Base-by-base conservation (phyloP, 2,329 filamentous ascomycete species). In the Claviceps capensis region DNA sequence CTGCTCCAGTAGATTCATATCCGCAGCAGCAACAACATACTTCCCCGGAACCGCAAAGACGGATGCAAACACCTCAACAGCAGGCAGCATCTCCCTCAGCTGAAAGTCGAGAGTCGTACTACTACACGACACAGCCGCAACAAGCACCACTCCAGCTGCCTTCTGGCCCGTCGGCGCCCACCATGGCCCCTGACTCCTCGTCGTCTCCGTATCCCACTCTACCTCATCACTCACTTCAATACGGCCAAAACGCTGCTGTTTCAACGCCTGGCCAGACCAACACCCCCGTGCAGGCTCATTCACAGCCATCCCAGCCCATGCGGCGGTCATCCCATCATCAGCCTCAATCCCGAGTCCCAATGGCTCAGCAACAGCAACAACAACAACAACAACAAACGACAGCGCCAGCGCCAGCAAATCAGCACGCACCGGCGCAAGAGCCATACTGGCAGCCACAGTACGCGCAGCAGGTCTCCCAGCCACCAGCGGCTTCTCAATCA, bases 91-190 rank as follows among this genome's bases (percentile, higher is more conserved):
- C 62, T 26, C 62, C 63, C 11, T 57, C 65, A 38, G 55, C 71
- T 16, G 80, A 85, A 53, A 71, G 77, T 1, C 77, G 72, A 53
- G 70, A 75, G 11, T 72, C 74, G 9, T 83, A 78, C 59, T 85
- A 84, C 63, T 80, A 78, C 59, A 73, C 68, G 56, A 64, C 67
- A 53, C 65, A 69, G 48, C 64, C 69, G 45, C 52, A 47, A 17
- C 48, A 47, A 26, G 7, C 38, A 23, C 57, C 62, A 1, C 57
- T 55, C 13, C 62, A 62, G 26, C 55, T 62, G 4, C 58, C 67
- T 59, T 54, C 67, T 61, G 63, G 63, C 58, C 62, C 70, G 9
- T 65, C 71, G 3, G 65, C 69, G 2, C 64, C 66, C 1, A 67
- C 66, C 2, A 63, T 67, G 6, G 65, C 66, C 4, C 58, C 69